Evolutionary conservation across 352 stramenopile species (phyloP).

Genomic region (Globisporangium barbulae): DNA sequence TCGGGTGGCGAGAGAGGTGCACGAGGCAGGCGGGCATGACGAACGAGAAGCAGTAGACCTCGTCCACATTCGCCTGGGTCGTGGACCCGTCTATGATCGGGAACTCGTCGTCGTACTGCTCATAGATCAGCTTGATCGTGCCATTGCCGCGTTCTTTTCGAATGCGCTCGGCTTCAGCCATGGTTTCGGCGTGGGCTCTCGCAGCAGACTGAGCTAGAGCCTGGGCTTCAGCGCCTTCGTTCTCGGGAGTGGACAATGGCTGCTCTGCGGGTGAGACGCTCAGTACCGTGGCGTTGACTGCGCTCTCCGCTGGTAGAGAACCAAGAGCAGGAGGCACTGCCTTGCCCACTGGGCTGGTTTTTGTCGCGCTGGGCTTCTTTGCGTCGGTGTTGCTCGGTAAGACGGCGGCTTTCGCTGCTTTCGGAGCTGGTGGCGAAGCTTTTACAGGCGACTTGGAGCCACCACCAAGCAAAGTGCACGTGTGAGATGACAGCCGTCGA

Average conservation of each 20-base stretch:
- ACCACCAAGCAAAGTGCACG: background rate
- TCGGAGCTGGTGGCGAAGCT: background rate
- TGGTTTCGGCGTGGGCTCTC: background rate
- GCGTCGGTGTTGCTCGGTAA: background rate
- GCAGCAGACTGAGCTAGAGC: constrained; percentile 11
- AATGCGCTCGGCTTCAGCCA: constrained; percentile 23
- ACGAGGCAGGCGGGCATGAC: constrained; percentile 87
- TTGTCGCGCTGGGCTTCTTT: background rate
- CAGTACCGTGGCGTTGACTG: too few species aligned
- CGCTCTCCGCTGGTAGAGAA: background rate
- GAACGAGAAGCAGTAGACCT: constrained; percentile 86
- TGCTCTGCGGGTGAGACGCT: background rate
- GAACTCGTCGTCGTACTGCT: constrained; percentile 87
- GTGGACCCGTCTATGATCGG: constrained; percentile 72
- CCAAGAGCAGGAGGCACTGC: background rate
- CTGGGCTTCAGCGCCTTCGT: background rate
- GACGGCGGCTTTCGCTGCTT: background rate
- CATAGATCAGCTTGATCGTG: constrained; percentile 77
- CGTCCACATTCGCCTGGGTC: constrained; percentile 72
- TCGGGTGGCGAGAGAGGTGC: constrained; percentile 54
- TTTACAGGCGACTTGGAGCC: background rate
- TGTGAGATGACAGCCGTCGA: background rate
- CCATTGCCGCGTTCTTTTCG: constrained; percentile 55
- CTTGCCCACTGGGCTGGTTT: background rate
- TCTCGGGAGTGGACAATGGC: background rate